These are phyloP conservation scores for Ophiocordyceps unilateralis DNA, from an alignment of 2,329 filamentous ascomycete species.

Conservation along the genomic window DNA sequence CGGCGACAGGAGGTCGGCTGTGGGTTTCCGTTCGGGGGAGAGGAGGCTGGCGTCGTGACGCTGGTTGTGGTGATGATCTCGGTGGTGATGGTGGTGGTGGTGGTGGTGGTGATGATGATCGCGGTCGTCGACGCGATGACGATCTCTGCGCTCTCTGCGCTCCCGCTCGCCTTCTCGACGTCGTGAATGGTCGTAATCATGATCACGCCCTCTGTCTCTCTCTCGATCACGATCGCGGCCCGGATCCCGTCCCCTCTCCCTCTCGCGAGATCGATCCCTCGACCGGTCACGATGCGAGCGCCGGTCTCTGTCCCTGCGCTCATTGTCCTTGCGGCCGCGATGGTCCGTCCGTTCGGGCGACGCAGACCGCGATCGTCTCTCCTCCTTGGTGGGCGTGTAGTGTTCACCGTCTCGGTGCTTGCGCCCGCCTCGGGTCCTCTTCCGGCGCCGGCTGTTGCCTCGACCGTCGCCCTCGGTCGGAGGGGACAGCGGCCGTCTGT, in stretches of 20 bases:
- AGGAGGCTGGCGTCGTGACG: slow-evolving; percentile 6
- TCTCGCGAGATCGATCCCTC: too few relatives aligned
- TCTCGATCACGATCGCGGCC: slow-evolving; percentile 25
- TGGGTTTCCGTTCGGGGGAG: neutral
- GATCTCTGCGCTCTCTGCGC: slow-evolving; percentile 8
- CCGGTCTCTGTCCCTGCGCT: slow-evolving; percentile 20
- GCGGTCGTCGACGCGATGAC: slow-evolving; percentile 19
- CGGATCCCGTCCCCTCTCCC: too few relatives aligned
- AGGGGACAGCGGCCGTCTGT: slow-evolving; percentile 37
- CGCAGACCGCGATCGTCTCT: slow-evolving; percentile 42
- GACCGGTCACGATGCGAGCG: slow-evolving; percentile 25
- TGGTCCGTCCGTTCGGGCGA: slow-evolving; percentile 44
- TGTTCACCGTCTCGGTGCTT: slow-evolving; percentile 25
- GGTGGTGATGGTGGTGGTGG: neutral
- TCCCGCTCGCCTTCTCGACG: slow-evolving; percentile 15
- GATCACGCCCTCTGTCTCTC: slow-evolving; percentile 19
- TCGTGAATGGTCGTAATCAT: slow-evolving; percentile 16
- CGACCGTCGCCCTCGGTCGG: slow-evolving; percentile 31
- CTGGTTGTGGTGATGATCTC: slow-evolving; percentile 18
- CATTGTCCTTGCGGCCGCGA: slow-evolving; percentile 42
- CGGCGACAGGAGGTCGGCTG: too few relatives aligned
- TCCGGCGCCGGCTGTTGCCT: slow-evolving; percentile 29
- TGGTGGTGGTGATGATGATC: neutral
- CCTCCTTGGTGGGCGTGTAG: slow-evolving; percentile 20
- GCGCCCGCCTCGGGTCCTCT: slow-evolving; percentile 28